Base-by-base conservation (phyloP, 192 early-diverging fungal genomes). In the Allomyces javanicus region DNA sequence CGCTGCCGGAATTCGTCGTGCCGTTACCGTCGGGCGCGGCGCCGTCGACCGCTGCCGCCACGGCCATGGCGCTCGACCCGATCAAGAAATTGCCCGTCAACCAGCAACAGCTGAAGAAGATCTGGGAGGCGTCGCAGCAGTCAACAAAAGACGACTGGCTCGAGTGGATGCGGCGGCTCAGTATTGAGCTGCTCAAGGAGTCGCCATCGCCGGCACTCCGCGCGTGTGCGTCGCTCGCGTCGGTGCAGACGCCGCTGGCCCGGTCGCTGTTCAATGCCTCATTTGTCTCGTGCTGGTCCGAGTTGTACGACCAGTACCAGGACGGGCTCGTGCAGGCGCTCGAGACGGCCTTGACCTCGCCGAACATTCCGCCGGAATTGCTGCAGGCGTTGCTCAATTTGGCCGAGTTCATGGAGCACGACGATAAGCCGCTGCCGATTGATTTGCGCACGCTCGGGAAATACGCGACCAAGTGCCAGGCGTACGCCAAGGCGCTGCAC, bases 371-470 rank as follows among this genome's bases (percentile, higher is more conserved):
- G n/a, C 83, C 91, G 0, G 93, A 99, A 67, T 89, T 97, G 50
- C 77, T 92, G 70, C 90, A 93, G 70, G 87, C 84, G 0, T 77
- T 99, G 23, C 79, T 99, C 44, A 93, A 94, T 63, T 81, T 99
- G 33, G 94, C 94, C 7, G 96, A 94, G 72, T 96, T 92, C 65
- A 99, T 99, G 96, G 96, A 99, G 77, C 92, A 93, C 66, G 92
- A 99, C 69, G 90, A 95, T 70, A 93, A 94, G 69, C 82, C 92
- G 10, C 77, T 96, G 11, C 92, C 93, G 1, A 97, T 97, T 67
- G 91, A 94, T 65, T 90, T 95, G 62, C 79, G 87, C 25, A 88
- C 87, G 4, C 76, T 99, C 24, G 93, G 90, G 14, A 77, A 81
- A 25, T 97, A 91, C 68, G 96, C 96, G 4, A 80, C 86, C 65